These are phyloP conservation scores for Yarrowia keelungensis DNA, from an alignment of 805 yeast species.

Conservation along the genomic window DNA sequence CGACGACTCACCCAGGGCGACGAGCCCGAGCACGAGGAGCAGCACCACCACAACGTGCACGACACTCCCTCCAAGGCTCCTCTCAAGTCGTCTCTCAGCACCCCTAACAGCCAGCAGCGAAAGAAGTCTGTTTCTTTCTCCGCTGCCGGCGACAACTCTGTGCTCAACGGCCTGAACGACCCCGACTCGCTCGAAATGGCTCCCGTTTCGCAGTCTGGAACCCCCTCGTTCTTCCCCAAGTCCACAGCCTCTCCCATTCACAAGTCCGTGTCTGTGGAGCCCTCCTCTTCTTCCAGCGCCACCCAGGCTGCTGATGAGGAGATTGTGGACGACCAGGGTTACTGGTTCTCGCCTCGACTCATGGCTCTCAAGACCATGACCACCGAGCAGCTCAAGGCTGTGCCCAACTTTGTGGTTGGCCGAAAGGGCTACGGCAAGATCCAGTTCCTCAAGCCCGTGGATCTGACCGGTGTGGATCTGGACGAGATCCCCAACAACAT, in stretches of 20 bases:
- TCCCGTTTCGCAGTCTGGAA: slow-evolving; percentile 10
- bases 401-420: slow-evolving; percentile 75
- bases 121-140: slow-evolving; percentile 35
- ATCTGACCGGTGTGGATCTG: slow-evolving; percentile 64
- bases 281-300: background rate
- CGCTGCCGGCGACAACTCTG: slow-evolving; percentile 33
- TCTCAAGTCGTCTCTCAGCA: slow-evolving; percentile 31
- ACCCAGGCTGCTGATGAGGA: slow-evolving; percentile 50
- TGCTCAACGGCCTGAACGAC: slow-evolving; percentile 30
- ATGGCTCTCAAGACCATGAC: slow-evolving; percentile 66
- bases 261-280: slow-evolving; percentile 31
- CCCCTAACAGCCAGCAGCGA: slow-evolving; percentile 37
- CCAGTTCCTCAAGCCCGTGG: slow-evolving; percentile 81
- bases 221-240: slow-evolving; percentile 38
- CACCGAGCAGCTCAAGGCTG: slow-evolving; percentile 66
- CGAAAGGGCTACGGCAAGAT: slow-evolving; percentile 78
- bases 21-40: slow-evolving; percentile 41
- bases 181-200: slow-evolving; percentile 28
- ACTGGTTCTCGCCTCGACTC: slow-evolving; percentile 84
- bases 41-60: slow-evolving; percentile 29
- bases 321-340: slow-evolving; percentile 71
- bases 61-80: slow-evolving; percentile 29
- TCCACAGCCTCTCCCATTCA: slow-evolving; percentile 12
- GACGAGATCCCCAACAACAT: slow-evolving; percentile 70
- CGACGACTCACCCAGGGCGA: slow-evolving; percentile 31